These are phyloP conservation scores for Rhynchospora breviuscula DNA, from an alignment of 176 grass and related monocot species.

Conservation along the genomic window DNA sequence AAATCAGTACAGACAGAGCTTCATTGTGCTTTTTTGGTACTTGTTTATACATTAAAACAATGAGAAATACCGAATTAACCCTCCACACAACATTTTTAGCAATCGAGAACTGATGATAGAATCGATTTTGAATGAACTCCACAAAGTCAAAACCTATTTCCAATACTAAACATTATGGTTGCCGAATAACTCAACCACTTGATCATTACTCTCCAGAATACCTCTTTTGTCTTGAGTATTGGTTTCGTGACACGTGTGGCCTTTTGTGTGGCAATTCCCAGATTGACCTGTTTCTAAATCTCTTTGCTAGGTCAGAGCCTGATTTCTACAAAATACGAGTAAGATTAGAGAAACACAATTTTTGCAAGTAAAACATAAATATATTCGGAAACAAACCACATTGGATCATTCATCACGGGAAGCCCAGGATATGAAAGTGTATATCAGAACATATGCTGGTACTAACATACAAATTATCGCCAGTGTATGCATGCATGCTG, in stretches of 20 bases:
- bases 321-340: slow-evolving; percentile 9
- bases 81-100: no score
- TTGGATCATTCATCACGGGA: no score
- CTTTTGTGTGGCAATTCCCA: no score
- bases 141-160: neutral
- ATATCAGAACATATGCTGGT: neutral
- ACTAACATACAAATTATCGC: neutral
- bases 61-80: no score
- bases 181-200: no score
- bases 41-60: no score
- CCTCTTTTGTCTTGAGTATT: neutral
- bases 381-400: neutral
- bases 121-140: neutral
- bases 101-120: neutral
- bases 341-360: neutral
- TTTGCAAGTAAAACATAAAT: neutral
- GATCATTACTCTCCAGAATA: neutral
- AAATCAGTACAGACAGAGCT: no score
- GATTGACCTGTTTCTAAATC: no score
- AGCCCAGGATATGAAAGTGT: no score
- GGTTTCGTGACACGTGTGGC: slow-evolving; percentile 5
- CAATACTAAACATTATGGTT: neutral
- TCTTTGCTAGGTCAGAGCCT: no score
- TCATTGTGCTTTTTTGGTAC: slow-evolving; percentile 25
- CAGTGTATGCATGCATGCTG: neutral